These are phyloP conservation scores for Metarhizium robertsii DNA, from an alignment of 2,329 filamentous ascomycete species.

Conservation along the genomic window DNA sequence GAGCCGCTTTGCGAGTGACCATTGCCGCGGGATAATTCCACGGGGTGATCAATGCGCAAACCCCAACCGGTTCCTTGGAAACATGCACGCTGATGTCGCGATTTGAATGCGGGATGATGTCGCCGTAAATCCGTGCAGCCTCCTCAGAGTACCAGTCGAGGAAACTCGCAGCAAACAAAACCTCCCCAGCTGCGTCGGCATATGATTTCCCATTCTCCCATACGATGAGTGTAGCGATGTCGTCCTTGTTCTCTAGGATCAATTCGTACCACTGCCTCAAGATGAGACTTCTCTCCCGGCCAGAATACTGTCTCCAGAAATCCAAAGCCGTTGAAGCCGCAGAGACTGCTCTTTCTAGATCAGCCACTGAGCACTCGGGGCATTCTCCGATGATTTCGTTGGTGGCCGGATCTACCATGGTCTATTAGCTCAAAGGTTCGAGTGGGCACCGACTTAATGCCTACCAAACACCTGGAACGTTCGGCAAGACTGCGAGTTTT, in stretches of 20 bases:
- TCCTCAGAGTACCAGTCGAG: slow-evolving; percentile 77
- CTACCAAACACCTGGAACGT: too few relatives aligned
- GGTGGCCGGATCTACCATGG: background rate
- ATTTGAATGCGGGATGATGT: slow-evolving; percentile 60
- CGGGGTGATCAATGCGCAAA: slow-evolving; percentile 73
- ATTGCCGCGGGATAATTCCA: slow-evolving; percentile 83
- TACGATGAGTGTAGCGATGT: slow-evolving; percentile 73
- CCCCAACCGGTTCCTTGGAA: slow-evolving; percentile 73
- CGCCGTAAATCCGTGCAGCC: slow-evolving; percentile 63
- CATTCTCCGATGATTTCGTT: slow-evolving; percentile 27
- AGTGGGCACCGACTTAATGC: too few relatives aligned
- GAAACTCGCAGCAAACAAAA: slow-evolving; percentile 63
- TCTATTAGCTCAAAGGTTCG: too few relatives aligned
- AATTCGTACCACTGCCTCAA: slow-evolving; percentile 75
- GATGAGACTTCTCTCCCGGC: slow-evolving; percentile 63
- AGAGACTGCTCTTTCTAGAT: background rate
- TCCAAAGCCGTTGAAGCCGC: slow-evolving; percentile 45
- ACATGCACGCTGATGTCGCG: slow-evolving; percentile 67
- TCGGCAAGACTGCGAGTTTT: too few relatives aligned
- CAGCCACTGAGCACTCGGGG: background rate
- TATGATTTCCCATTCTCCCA: slow-evolving; percentile 84
- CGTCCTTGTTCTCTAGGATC: slow-evolving; percentile 67
- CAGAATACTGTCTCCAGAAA: slow-evolving; percentile 60
- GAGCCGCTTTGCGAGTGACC: slow-evolving; percentile 61
- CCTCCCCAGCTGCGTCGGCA: slow-evolving; percentile 63